These are phyloP conservation scores for Solanum pinnatisectum DNA, from an alignment of 257 asterid genomes.

Conservation along the genomic window DNA sequence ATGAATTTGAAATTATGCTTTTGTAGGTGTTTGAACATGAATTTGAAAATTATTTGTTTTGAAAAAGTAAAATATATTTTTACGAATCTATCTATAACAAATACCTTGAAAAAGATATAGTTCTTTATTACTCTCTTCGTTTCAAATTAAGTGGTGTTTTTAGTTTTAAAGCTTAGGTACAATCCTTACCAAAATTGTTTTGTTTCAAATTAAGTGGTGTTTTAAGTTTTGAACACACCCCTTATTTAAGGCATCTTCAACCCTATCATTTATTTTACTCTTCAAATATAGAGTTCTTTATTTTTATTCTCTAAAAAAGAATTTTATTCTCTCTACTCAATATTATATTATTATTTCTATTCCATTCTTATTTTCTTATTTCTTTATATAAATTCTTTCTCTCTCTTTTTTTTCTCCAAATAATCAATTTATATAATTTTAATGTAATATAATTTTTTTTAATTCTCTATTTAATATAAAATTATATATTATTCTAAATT, in stretches of 20 bases:
- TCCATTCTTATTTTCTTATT: background rate
- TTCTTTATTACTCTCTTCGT: background rate
- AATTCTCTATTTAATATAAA: too few species aligned
- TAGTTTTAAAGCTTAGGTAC: too few species aligned
- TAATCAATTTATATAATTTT: too few species aligned
- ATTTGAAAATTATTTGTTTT: background rate
- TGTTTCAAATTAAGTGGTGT: background rate
- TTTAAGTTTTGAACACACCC: background rate
- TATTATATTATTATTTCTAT: too few species aligned
- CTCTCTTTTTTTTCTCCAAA: background rate
- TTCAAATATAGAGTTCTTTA: too few species aligned
- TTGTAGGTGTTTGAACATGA: background rate
- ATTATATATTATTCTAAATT: too few species aligned
- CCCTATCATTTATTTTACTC: background rate
- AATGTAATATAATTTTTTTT: background rate
- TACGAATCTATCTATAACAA: background rate
- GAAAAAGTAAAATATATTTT: background rate
- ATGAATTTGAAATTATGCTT: background rate
- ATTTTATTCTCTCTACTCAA: too few species aligned
- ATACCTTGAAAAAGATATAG: background rate
- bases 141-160: too few species aligned
- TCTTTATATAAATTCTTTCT: background rate
- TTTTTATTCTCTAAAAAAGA: too few species aligned
- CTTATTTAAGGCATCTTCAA: background rate
- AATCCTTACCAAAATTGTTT: too few species aligned